Conservation (phyloP, 805 yeast genomes). For the Starmera caribaea region DNA sequence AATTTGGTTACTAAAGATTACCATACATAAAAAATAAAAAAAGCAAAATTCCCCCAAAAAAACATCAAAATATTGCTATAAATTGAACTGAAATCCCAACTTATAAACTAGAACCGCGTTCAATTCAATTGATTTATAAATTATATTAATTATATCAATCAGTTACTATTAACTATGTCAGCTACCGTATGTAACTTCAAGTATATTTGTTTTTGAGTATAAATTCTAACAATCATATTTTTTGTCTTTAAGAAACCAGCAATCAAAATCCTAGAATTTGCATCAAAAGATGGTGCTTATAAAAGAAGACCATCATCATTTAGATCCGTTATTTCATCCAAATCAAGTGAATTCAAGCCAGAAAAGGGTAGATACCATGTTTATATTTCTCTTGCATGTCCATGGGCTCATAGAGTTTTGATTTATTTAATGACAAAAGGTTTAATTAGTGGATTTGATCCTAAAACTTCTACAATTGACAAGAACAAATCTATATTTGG, state of each 20-base stretch:
- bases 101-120: no score
- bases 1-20: no score
- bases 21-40: no score
- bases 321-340: slow-evolving; percentile 51
- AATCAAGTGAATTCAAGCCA: slow-evolving; percentile 53
- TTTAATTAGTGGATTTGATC: slow-evolving; percentile 33
- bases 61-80: no score
- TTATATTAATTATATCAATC: no score
- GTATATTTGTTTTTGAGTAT: no score
- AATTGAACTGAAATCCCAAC: no score
- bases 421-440: slow-evolving; percentile 72
- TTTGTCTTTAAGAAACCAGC: slow-evolving; percentile 6
- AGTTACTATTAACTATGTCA: no score
- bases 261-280: slow-evolving; percentile 37
- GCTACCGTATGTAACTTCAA: no score
- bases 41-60: no score
- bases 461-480: slow-evolving; percentile 17
- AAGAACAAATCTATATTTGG: slow-evolving; percentile 37
- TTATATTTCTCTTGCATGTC: slow-evolving; percentile 84
- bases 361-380: slow-evolving; percentile 79
- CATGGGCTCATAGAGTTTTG: slow-evolving; percentile 88
- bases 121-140: no score
- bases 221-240: no score
- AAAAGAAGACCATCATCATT: slow-evolving; percentile 48
- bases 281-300: slow-evolving; percentile 43